phyloP scores from a whole-genome alignment of 352 stramenopile species.

The Globisporangium iwayamae region DNA sequence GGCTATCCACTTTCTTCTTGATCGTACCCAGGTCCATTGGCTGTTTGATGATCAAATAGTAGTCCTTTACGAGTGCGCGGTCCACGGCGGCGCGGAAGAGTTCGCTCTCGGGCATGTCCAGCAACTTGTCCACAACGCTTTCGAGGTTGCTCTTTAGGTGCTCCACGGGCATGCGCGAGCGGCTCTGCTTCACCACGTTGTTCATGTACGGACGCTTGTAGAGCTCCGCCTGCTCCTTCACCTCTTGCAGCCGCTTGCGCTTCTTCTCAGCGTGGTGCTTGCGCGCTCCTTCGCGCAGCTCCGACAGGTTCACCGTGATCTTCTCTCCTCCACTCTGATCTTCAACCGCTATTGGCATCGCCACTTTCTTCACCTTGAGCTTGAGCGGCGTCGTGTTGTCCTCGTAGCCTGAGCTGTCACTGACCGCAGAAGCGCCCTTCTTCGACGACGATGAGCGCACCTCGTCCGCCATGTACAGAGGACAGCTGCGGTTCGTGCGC shows the following conservation, averaged over 20 bases:
- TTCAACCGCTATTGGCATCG: not conserved
- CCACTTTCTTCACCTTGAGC: conserved; percentile 57
- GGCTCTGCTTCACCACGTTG: conserved; percentile 65
- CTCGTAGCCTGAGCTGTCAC: conserved; percentile 16
- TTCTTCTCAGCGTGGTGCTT: conserved; percentile 82
- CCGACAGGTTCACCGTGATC: conserved; percentile 74
- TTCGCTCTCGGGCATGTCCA: conserved; percentile 78
- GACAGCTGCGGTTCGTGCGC: conserved; percentile 80
- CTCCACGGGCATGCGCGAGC: conserved; percentile 70
- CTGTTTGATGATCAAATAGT: conserved; percentile 84
- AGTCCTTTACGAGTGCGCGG: conserved; percentile 56
- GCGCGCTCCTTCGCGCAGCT: conserved; percentile 66
- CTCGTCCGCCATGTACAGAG: conserved; percentile 78
- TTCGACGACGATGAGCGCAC: conserved; percentile 25
- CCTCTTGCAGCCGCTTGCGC: conserved; percentile 67
- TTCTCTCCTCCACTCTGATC: conserved; percentile 26
- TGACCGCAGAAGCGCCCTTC: conserved; percentile 17
- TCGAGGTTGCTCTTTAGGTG: conserved; percentile 68
- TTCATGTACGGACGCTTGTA: conserved; percentile 84
- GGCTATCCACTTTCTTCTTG: conserved; percentile 56
- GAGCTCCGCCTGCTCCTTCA: conserved; percentile 69
- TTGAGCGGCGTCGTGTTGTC: conserved; percentile 34
- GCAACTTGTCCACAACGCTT: conserved; percentile 55
- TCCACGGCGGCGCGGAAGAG: conserved; percentile 73
- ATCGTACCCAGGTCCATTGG: conserved; percentile 79